Evolutionary conservation across 1,284 basidiomycete species (phyloP), one percentile per base, ranked within the genome.

Genomic region (Fomitopsis palustris): DNA sequence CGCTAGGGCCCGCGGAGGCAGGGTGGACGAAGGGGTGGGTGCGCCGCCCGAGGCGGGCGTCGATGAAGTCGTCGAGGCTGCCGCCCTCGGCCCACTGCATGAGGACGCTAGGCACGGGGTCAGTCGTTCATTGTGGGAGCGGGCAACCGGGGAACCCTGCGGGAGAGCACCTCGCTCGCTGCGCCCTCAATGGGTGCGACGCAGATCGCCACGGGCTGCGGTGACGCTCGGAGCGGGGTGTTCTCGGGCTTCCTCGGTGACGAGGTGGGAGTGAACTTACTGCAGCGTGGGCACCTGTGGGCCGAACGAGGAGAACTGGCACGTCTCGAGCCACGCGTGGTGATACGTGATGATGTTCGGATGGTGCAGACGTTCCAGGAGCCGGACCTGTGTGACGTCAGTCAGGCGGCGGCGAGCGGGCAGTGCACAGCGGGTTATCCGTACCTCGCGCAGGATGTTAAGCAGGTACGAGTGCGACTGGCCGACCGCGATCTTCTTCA

Each of bases 81-180:
- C 93, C 93, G 2, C 90, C 90, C 76, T 94, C 92, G 0, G 93
- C 94, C 87, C 90, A 96, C 79, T 95, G 92, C 93, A 96, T 96
- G 12, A 96, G 78, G 2, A 96, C 86, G 67, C 91, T 93, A 66
- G 3, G 25, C 33, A 37, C 49, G 49, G 35, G 31, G 49, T 52
- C 25, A 52, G 49, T 52, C 49, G 49, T 52, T 52, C 49, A 52
- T 52, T 12, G 19, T 23, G 49, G 21, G 19, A 19, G 62, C 53
- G 38, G n/a, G 16, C 16, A 57, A 33, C 33, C 31, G 31, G 12
- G 12, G 31, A 33, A 37, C 2, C 4, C 35, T 3, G 2, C 2
- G 3, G 10, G 35, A 37, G 4, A 14, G 12, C 35, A 37, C 35
- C 35, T 37, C 35, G 35, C 35, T 37, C 35, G 35, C 35, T 9